These are phyloP conservation scores for Fraxinus quadrangulata DNA, from an alignment of 257 asterid species.

Conservation along the genomic window DNA sequence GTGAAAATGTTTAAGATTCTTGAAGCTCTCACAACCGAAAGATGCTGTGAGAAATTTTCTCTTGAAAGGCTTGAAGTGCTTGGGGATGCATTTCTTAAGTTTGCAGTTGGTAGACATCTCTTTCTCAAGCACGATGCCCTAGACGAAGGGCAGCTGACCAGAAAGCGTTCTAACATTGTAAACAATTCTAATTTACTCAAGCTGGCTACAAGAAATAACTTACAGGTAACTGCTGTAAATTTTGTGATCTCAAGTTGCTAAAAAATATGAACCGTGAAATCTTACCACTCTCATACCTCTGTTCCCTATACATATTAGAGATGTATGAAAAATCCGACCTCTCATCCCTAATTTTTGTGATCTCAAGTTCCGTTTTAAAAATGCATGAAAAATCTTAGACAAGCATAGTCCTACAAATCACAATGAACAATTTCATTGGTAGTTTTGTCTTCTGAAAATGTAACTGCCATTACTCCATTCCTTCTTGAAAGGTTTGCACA, in stretches of 20 bases:
- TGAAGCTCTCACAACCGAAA: conserved; percentile 98
- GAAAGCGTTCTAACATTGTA: conserved; percentile 81
- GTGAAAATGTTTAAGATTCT: conserved; percentile 70
- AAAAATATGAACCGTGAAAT: neutral
- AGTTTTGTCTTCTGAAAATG: neutral
- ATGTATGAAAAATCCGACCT: neutral
- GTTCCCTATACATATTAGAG: neutral
- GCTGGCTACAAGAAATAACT: conserved; percentile 62
- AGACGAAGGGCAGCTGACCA: conserved; percentile 95
- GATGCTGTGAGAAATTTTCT: conserved; percentile 76
- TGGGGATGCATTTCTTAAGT: conserved; percentile 97
- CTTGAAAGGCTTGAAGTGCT: conserved; percentile 98
- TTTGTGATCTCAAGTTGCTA: neutral
- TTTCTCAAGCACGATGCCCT: conserved; percentile 68
- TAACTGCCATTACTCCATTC: neutral
- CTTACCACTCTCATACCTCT: neutral
- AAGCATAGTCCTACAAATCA: neutral
- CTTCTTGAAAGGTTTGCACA: neutral
- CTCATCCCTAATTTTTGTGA: neutral
- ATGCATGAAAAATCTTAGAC: neutral
- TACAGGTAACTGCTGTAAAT: conserved; percentile 63
- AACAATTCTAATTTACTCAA: conserved; percentile 70
- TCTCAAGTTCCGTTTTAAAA: neutral
- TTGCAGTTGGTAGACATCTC: conserved; percentile 87
- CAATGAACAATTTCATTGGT: neutral